Evolutionary conservation across 306 rosid genomes (phyloP), one percentile per base, ranked within the genome.

Genomic region (Cicer arietinum): DNA sequence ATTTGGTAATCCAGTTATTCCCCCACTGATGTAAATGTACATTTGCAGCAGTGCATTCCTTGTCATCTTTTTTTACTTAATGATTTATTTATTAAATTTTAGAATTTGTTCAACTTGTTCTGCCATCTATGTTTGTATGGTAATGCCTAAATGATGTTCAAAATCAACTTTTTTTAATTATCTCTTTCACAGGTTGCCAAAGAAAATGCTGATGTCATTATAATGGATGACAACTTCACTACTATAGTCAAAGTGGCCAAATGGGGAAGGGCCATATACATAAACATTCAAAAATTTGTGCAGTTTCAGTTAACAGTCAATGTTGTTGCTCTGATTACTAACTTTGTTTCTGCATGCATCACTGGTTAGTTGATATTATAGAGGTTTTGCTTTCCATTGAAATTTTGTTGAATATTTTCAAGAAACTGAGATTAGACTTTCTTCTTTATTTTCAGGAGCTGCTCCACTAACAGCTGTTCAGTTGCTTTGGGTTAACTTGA

Each of bases 381-480:
- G 13, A 20, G 11, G 54, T 8, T 71, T 39, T 45, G 7, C 25
- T 81, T 30, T 77, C 39, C 61, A 48, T 12, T 30, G 18, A 51
- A 73, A 11, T 30, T 5, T 44, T 41, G 14, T 69, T 71, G 37
- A 60, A 52, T 84, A 47, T 75, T 69, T 74, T 86, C 83, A 44
- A 79, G 40, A 11, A 66, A 44, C 18, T 20, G 71, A 10, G 20
- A 52, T 58, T 14, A 63, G 17, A 9, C 76, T 81, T 76, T 66
- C 74, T 7, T 71, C 73, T 2, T 69, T 42, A 53, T 71, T 75
- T 78, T 80, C 87, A 93, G 98, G 98, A 68, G 88, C 97, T 81
- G 92, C 97, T 74, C 98, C 98, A 39, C 92, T 93, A 61, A 93
- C 98, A 48, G 98, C 93, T 12, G 97, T 91, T 71, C 98, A 93